These are phyloP conservation scores for Favolaschia claudopus DNA, from an alignment of 768 basidiomycete species.

Conservation along the genomic window DNA sequence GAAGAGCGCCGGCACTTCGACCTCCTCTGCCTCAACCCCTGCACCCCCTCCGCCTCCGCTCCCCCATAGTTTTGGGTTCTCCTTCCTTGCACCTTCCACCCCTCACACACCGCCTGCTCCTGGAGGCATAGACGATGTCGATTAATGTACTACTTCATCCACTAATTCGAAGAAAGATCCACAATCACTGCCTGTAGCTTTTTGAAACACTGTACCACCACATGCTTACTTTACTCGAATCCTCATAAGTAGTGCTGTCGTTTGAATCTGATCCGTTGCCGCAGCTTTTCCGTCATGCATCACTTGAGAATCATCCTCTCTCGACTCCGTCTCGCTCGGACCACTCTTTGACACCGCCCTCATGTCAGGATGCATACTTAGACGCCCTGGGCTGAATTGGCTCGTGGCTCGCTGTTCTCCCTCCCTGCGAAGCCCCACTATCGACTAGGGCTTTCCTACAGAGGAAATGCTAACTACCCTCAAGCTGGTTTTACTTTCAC, in stretches of 20 bases:
- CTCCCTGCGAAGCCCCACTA: too few species aligned
- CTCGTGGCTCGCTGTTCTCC: too few species aligned
- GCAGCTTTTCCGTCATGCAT: too few species aligned
- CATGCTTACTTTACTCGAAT: background rate
- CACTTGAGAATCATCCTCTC: too few species aligned
- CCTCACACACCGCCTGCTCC: constrained; percentile 5
- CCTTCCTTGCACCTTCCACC: constrained; percentile 1
- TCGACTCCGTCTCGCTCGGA: too few species aligned
- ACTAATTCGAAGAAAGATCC: background rate
- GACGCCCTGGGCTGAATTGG: too few species aligned
- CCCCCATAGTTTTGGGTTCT: constrained; percentile 1
- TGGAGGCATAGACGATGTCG: constrained; percentile 41
- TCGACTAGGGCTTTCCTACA: too few species aligned
- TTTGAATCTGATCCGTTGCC: too few species aligned
- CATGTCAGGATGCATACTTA: too few species aligned
- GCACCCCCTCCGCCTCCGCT: background rate
- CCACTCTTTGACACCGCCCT: too few species aligned
- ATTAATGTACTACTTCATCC: constrained; percentile 31
- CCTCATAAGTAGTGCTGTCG: background rate
- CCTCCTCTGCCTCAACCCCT: background rate
- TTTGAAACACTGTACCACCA: background rate
- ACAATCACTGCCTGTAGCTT: constrained; percentile 5
- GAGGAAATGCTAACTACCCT: constrained; percentile 3
- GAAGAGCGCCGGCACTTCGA: constrained; percentile 22
- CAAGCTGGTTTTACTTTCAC: background rate